These are phyloP conservation scores for Raphanus raphanistrum DNA, from an alignment of 345 rosid species.

Conservation along the genomic window DNA sequence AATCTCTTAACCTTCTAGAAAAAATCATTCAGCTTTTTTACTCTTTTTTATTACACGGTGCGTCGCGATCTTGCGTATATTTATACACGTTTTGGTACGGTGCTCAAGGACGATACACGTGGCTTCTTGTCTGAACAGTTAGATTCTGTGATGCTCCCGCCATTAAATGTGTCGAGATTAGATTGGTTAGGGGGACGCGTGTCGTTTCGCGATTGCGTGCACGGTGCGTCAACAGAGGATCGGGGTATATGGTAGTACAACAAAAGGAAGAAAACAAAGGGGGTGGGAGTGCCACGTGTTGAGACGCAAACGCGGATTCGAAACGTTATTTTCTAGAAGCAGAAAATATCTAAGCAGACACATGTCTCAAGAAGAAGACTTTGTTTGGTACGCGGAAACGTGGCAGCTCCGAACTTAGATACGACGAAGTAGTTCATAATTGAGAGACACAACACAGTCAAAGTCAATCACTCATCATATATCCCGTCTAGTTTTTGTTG, in stretches of 20 bases:
- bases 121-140: background rate
- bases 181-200: conserved; percentile 29
- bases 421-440: background rate
- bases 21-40: background rate
- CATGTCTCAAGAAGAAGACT: background rate
- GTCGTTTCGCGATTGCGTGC: conserved; percentile 10
- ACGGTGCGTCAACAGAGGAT: conserved; percentile 26
- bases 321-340: conserved; percentile 13
- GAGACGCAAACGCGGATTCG: background rate
- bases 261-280: background rate
- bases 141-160: conserved; percentile 3
- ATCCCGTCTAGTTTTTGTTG: too few relatives aligned
- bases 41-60: background rate
- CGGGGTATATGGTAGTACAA: conserved; percentile 6
- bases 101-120: conserved; percentile 33
- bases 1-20: conserved; percentile 2
- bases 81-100: conserved; percentile 1
- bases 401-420: conserved; percentile 19
- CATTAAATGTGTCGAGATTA: conserved; percentile 6
- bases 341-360: background rate
- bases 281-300: conserved; percentile 7
- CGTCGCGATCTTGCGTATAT: background rate
- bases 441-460: background rate
- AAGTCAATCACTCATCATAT: too few relatives aligned
- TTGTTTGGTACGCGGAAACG: background rate